Conservation (phyloP, 176 grass and related monocot species). For the Echinochloa phyllopogon region DNA sequence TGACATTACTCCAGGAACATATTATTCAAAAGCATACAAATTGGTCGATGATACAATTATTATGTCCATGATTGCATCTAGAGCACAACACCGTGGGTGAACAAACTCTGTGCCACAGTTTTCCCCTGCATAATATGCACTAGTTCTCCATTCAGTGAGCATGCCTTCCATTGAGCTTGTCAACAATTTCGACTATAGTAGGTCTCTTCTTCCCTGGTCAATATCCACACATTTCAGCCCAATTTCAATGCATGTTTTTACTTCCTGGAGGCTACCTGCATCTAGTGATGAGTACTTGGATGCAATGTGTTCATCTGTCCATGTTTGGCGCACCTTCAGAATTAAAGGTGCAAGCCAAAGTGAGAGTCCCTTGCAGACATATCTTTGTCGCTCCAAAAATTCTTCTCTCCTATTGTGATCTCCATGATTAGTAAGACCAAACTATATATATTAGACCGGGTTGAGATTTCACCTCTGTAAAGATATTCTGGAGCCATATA, state of each 20-base stretch:
- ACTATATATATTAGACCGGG: background rate
- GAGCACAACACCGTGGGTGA: background rate
- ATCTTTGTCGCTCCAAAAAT: background rate
- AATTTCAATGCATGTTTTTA: constrained; percentile 12
- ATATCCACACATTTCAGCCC: background rate
- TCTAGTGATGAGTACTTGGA: background rate
- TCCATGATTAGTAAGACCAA: background rate
- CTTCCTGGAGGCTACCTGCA: constrained; percentile 2
- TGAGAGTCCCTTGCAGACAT: background rate
- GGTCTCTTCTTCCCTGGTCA: background rate
- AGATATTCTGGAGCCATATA: constrained; percentile 29
- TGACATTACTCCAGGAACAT: background rate
- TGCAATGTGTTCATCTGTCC: background rate
- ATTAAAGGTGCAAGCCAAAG: background rate
- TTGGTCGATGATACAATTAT: background rate
- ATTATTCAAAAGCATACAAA: background rate
- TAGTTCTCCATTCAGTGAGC: background rate
- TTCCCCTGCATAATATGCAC: background rate
- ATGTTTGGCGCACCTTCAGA: background rate
- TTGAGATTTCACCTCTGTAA: constrained; percentile 19
- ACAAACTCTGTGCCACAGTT: background rate
- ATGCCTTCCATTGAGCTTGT: background rate
- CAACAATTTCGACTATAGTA: background rate
- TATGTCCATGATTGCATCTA: background rate
- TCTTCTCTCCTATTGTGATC: background rate